These are phyloP conservation scores for Multifurca ochricompacta DNA, from an alignment of 768 basidiomycete genomes.

Conservation along the genomic window DNA sequence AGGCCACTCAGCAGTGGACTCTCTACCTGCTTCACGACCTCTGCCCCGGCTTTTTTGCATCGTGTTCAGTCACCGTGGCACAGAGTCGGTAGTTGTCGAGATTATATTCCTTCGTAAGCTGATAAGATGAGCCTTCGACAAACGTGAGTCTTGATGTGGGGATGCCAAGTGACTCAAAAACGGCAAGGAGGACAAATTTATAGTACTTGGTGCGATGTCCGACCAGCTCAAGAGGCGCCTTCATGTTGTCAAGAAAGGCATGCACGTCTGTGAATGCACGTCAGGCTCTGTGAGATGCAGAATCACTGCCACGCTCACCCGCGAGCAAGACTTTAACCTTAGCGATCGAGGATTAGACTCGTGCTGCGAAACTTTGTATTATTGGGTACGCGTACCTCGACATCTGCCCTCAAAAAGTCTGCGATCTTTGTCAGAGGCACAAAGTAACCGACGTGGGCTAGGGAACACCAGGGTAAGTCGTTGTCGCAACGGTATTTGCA, in stretches of 20 bases:
- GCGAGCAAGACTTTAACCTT: slow-evolving; percentile 77
- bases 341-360: slow-evolving; percentile 1
- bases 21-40: slow-evolving; percentile 97
- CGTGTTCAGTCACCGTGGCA: slow-evolving; percentile 89
- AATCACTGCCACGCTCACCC: slow-evolving; percentile 35
- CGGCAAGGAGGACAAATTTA: slow-evolving; percentile 66
- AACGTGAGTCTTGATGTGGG: slow-evolving; percentile 79
- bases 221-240: slow-evolving; percentile 91
- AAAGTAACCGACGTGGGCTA: slow-evolving; percentile 97
- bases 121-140: slow-evolving; percentile 88
- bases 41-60: slow-evolving; percentile 98
- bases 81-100: slow-evolving; percentile 91
- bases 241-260: slow-evolving; percentile 95
- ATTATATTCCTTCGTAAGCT: slow-evolving; percentile 85
- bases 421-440: slow-evolving; percentile 92
- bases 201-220: slow-evolving; percentile 87
- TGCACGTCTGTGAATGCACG: slow-evolving; percentile 61
- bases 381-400: slow-evolving; percentile 46
- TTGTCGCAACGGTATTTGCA: neutral
- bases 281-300: neutral
- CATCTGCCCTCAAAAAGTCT: slow-evolving; percentile 90
- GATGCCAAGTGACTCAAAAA: slow-evolving; percentile 86
- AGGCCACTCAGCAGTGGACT: slow-evolving; percentile 85
- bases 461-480: neutral
- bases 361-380: slow-evolving; percentile 21